These are phyloP conservation scores for Suillus discolor DNA, from an alignment of 768 basidiomycete species.

Conservation along the genomic window DNA sequence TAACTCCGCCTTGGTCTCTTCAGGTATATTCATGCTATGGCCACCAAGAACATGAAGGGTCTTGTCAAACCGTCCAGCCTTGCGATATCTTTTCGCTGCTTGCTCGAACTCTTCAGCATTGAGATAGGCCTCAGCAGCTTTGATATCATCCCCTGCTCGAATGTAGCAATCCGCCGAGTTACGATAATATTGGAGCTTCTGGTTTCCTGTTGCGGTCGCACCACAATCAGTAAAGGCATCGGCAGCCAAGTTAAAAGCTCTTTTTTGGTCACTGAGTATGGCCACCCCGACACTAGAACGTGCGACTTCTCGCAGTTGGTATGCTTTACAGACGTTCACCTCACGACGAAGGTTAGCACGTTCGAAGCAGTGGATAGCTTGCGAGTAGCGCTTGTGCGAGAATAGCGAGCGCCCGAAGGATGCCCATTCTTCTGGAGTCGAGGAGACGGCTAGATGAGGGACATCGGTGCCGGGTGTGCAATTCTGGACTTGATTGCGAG, in stretches of 20 bases:
- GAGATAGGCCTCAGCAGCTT: conserved; percentile 49
- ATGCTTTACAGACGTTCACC: conserved; percentile 51
- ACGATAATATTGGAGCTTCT: conserved; percentile 39
- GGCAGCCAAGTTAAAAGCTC: conserved; percentile 49
- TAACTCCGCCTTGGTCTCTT: conserved; percentile 38
- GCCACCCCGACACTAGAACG: conserved; percentile 33
- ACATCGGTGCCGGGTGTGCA: conserved; percentile 50
- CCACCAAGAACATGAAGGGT: conserved; percentile 48
- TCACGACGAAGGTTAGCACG: conserved; percentile 47
- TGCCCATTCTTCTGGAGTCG: conserved; percentile 51
- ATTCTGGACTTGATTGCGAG: conserved; percentile 46
- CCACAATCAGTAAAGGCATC: conserved; percentile 50
- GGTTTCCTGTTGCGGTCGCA: conserved; percentile 28
- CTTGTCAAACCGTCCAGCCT: conserved; percentile 52
- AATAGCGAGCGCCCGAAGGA: conserved; percentile 43
- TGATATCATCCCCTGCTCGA: conserved; percentile 37
- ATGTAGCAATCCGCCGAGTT: conserved; percentile 52
- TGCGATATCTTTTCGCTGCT: conserved; percentile 52
- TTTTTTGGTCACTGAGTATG: conserved; percentile 24
- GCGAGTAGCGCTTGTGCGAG: conserved; percentile 36
- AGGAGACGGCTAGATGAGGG: conserved; percentile 57
- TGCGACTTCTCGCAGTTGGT: conserved; percentile 56
- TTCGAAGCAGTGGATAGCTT: conserved; percentile 57
- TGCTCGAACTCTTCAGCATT: conserved; percentile 44
- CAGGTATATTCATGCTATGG: conserved; percentile 34